Percentiles rank a stretch among this genome's conserved stretches.
Evolutionary conservation across 164 flowering plant species (phyloP).

Genomic region (Stephania japonica): DNA sequence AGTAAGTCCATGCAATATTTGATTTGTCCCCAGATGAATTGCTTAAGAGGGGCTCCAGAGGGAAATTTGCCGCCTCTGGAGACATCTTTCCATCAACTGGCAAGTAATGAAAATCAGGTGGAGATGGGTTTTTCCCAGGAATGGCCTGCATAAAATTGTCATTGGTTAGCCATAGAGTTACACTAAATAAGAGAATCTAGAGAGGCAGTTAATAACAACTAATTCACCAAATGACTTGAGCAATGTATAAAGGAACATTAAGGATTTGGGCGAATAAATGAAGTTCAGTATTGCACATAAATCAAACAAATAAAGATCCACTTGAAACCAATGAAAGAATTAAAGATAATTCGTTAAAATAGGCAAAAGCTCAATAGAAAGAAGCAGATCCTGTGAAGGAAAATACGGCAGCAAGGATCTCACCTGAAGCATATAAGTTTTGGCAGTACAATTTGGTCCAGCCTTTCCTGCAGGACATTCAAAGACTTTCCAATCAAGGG

Average conservation of each 20-base stretch:
- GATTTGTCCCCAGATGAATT: conserved; percentile 38
- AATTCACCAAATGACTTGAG: background rate
- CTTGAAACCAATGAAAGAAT: background rate
- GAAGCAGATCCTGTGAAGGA: background rate
- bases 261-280: background rate
- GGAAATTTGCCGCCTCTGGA: conserved; percentile 39
- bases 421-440: conserved; percentile 73
- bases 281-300: too few relatives aligned
- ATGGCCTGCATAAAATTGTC: conserved; percentile 69
- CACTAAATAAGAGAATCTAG: conserved; percentile 9
- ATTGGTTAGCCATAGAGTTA: conserved; percentile 16
- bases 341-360: too few relatives aligned
- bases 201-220: background rate
- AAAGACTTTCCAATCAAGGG: conserved; percentile 50
- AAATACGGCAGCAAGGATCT: background rate
- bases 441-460: conserved; percentile 62
- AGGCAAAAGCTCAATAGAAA: background rate
- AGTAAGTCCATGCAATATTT: conserved; percentile 66
- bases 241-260: background rate
- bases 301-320: background rate
- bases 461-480: conserved; percentile 70
- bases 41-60: conserved; percentile 59
- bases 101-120: conserved; percentile 61
- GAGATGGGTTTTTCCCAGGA: conserved; percentile 37
- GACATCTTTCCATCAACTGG: conserved; percentile 43